Base-by-base conservation (phyloP, 2,329 filamentous ascomycete genomes). In the Apiospora malaysiana region DNA sequence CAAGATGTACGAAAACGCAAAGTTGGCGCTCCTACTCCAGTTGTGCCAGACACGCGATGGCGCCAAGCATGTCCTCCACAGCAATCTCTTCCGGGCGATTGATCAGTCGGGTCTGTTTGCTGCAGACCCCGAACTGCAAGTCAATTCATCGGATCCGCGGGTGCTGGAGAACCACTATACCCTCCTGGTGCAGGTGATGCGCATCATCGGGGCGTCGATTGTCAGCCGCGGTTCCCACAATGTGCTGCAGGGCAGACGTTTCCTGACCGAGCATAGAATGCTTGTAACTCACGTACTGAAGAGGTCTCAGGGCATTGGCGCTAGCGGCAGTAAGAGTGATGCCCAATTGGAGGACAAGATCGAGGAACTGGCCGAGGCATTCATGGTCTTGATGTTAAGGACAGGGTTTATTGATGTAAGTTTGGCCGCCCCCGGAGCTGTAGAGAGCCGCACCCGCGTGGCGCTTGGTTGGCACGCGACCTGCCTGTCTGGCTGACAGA, bases 241-340 rank as follows among this genome's bases (percentile, higher is more conserved):
- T 79, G 89, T 95, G 51, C 87, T 91, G 51, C 93, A 95, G 78
- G 94, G 92, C 0, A 89, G 93, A 70, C 87, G 87, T 46, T 99
- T 99, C 82, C 84, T 99, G 72, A 87, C 88, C 7, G 92, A 96
- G 74, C 94, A 97, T 80, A 88, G 95, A 73, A 90, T 92, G 80
- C 90, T 95, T 70, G 93, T 98, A 76, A 90, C 96, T 74, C 93
- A 94, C 65, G 91, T 97, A 25, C 93, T 99, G 77, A 99, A 99
- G 84, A 88, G 94, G 75, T 93, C 93, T 76, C 93, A 93, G 0
- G 93, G 93, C 66, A 93, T 97, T 70, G 92, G 93, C 23, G 80
- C 82, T 45, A 81, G 82, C n/a, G 72, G 79, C 7, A 81, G 81
- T 1, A 81, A 77, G 66, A 78, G 75, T 43, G 80, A 82, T 66